Percentiles rank a stretch among this genome's conserved stretches.
Conservation (phyloP, 176 grass and related monocot species). For the Areca catechu region DNA sequence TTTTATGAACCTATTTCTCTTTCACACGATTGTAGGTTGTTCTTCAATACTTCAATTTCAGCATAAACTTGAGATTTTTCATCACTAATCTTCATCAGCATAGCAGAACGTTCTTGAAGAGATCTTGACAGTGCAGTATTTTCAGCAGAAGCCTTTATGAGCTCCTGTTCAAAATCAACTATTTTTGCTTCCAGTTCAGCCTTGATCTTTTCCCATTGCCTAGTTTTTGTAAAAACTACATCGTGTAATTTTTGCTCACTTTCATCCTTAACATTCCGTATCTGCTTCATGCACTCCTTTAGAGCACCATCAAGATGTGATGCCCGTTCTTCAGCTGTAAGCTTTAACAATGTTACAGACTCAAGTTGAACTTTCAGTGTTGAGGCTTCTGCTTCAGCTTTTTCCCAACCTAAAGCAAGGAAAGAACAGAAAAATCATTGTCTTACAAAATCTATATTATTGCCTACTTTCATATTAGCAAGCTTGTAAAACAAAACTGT, state of each 20-base stretch:
- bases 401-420: slow-evolving; percentile 80
- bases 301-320: slow-evolving; percentile 91
- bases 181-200: slow-evolving; percentile 75
- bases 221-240: slow-evolving; percentile 89
- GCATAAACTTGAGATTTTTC: slow-evolving; percentile 80
- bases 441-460: too few species aligned
- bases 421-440: too few species aligned
- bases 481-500: too few species aligned
- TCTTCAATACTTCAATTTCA: slow-evolving; percentile 88
- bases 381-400: slow-evolving; percentile 91
- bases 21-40: slow-evolving; percentile 58
- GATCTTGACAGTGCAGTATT: slow-evolving; percentile 75
- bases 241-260: slow-evolving; percentile 96
- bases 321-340: slow-evolving; percentile 77
- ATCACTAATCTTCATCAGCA: slow-evolving; percentile 81
- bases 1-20: slow-evolving; percentile 80
- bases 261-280: slow-evolving; percentile 95
- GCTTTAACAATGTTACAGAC: slow-evolving; percentile 80
- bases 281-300: slow-evolving; percentile 99
- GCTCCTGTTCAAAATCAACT: slow-evolving; percentile 77
- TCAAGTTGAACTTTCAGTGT: slow-evolving; percentile 90
- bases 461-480: too few species aligned
- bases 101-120: slow-evolving; percentile 61
- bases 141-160: slow-evolving; percentile 78
- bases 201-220: slow-evolving; percentile 91